Base-by-base conservation (phyloP, 1,284 basidiomycete species). In the Takashimella tepidaria region DNA sequence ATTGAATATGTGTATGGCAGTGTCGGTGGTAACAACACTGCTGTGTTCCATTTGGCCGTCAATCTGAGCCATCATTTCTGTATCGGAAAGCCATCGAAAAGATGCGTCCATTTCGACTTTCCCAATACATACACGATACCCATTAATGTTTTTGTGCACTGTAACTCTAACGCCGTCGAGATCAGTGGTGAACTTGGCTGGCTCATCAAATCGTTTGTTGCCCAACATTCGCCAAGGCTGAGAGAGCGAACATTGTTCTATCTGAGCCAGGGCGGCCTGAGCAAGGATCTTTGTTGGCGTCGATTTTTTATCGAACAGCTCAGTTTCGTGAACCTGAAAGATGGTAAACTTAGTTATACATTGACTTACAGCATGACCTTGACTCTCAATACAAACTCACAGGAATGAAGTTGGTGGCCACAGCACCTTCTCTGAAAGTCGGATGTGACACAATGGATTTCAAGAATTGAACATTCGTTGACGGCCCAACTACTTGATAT, bases 341-440 rank as follows among this genome's bases (percentile, higher is more conserved):
- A 37, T 13, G 23, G 45, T 19, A 52, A 37, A 16, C 16, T 13
- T 20, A 13, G 19, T 31, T 5, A 6, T 8, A 11, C n/a, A n/a
- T n/a, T n/a, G n/a, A n/a, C n/a, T n/a, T n/a, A n/a, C n/a, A n/a
- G n/a, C n/a, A n/a, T n/a, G n/a, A n/a, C n/a, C n/a, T 19, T 25
- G 45, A 46, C 45, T 46, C 8, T 21, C 31, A 16, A 37, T 8
- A 37, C 16, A 8, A 16, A 63, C 73, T 60, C 67, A 89, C 88
- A 26, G 83, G 81, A 65, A 97, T 93, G 68, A 96, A 97, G 2
- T 90, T 91, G 6, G 92, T 96, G 73, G 96, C 92, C 4, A 97
- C 83, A 54, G 92, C 84, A n/a, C 81, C 89, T 26, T 80, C 77
- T 19, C 88, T 80, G 67, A 97, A 96, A 4, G 85, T 81, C 25